Base-by-base conservation (phyloP, 306 rosid genomes). In the Nissolia schottii region DNA sequence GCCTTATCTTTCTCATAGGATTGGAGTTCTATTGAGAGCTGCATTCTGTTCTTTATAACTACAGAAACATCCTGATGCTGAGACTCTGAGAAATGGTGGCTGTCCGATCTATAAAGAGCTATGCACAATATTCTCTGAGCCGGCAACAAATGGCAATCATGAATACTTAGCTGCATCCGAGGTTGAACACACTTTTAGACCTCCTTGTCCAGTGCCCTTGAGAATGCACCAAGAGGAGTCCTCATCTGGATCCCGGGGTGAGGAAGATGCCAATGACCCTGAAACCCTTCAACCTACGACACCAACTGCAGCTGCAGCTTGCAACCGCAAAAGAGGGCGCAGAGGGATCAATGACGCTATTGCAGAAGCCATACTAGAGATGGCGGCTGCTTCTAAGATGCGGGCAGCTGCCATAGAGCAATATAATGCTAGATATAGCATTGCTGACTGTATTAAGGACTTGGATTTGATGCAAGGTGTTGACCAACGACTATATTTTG, bases 361-460 rank as follows among this genome's bases (percentile, higher is more conserved):
- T 53, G 93, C 91, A 0, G 84, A 85, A 3, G 97, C 93, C 27
- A 85, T 91, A 62, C 73, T 82, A 76, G 88, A 87, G 87, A 91
- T 91, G 97, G 91, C 93, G 9, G 79, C 88, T 15, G 89, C 97
- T 48, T 91, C 97, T 28, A 91, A 79, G 83, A 75, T 82, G 80
- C 78, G 91, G 63, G 74, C 87, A 16, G 79, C 84, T 10, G 91
- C 91, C 1, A 76, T 81, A 65, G 90, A 84, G 83, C 85, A 84
- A 69, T 75, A 64, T 32, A 74, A 75, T 28, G 77, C 80, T 58
- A 87, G 81, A 79, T 86, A 82, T 70, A 73, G 86, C 45, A 73
- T 92, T 20, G 80, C 85, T 10, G 88, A 84, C 35, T 92, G 97
- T 76, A 87, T 89, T 58, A 86, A 77, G 74, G 90, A 79, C 61